Evolutionary conservation across 2,329 filamentous ascomycete species (phyloP), one percentile per base, ranked within the genome.

Genomic region (Monosporascus sp.): DNA sequence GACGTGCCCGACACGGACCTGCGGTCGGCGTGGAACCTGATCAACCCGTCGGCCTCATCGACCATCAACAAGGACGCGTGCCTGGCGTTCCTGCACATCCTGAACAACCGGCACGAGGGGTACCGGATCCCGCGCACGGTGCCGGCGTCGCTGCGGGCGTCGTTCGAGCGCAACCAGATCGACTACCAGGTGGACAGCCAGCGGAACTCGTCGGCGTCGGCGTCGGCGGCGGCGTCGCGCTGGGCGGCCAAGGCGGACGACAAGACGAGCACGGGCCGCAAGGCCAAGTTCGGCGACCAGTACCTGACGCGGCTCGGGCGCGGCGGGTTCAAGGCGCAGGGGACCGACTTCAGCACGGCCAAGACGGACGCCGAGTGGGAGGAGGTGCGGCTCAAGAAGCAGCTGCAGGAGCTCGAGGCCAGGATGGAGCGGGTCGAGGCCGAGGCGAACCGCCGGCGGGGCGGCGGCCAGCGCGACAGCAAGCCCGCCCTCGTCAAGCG

Each of bases 221-320:
- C 88, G 56, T 35, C 77, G n/a, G 75, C 77, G 2, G 83, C 84
- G 2, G 78, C 83, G 39, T 88, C 88, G 56, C 85, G 87, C 64
- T 96, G 91, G 88, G 90, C 89, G 2, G 81, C 84, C 56, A 84
- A 87, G 58, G 83, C 86, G 48, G 89, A 92, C 66, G 90, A 95
- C 50, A 82, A 82, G 60, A 97, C 93, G 0, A 75, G 82, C 37
- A 94, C 90, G 1, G 92, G 93, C 54, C 88, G 89, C 67, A 99
- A 99, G 75, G 88, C 91, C 63, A 97, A 96, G 74, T 99, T 99
- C 67, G 94, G 94, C 60, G 94, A 99, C 70, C 89, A 96, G 59
- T 99, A 97, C 72, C 82, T 99, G 53, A 95, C 89, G 56, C 86
- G 94, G 14, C 80, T 99, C 39, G 94, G 94, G 50, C 88, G 92